These are phyloP conservation scores for Acmispon strigosus DNA, from an alignment of 306 rosid species.

Conservation along the genomic window DNA sequence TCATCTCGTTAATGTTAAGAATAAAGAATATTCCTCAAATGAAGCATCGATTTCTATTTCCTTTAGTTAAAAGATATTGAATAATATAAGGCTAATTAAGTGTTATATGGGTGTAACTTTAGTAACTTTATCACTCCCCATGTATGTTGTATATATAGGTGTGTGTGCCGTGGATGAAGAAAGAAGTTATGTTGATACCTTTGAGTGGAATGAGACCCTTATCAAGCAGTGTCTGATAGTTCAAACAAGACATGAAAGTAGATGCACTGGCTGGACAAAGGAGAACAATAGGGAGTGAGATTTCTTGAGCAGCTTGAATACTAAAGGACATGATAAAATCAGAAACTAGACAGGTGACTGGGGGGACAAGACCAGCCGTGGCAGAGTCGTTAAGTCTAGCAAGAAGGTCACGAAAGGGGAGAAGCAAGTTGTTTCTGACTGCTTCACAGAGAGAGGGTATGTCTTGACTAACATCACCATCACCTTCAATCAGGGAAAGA, in stretches of 20 bases:
- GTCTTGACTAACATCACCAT: conserved; percentile 1
- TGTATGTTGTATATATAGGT: no score
- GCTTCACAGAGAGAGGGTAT: background rate
- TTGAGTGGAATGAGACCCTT: background rate
- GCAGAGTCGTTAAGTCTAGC: conserved; percentile 2
- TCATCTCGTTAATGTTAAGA: no score
- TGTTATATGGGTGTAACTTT: no score
- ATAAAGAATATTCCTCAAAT: no score
- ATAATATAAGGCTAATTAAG: no score
- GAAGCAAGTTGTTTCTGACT: background rate
- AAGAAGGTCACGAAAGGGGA: background rate
- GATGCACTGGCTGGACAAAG: background rate
- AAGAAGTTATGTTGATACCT: background rate
- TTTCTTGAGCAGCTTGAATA: conserved; percentile 12
- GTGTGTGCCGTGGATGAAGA: background rate
- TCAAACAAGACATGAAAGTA: background rate
- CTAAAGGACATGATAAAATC: background rate
- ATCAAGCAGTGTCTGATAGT: background rate
- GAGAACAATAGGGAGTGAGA: background rate
- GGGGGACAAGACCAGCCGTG: background rate
- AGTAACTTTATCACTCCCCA: no score
- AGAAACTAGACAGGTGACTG: background rate
- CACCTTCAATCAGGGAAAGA: no score
- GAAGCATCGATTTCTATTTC: no score
- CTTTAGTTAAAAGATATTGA: no score